Conservation (phyloP, 2,329 filamentous ascomycete species). For the Xylaria sp. region DNA sequence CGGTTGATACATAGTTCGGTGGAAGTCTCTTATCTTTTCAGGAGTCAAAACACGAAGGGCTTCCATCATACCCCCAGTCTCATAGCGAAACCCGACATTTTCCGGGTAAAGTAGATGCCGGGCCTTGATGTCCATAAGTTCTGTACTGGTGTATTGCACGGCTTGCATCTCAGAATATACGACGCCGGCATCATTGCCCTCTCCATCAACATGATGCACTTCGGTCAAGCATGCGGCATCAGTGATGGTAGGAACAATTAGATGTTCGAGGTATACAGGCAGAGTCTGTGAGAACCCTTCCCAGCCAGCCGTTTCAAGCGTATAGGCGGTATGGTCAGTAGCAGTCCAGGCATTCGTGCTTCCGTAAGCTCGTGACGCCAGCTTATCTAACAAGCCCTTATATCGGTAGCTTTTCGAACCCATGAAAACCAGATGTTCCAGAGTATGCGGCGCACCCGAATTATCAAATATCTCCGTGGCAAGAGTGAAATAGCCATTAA, state of each 20-base stretch:
- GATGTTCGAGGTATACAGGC: conserved; percentile 93
- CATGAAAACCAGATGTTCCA: conserved; percentile 86
- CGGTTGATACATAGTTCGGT: conserved; percentile 96
- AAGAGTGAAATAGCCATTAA: conserved; percentile 91
- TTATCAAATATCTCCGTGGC: conserved; percentile 98
- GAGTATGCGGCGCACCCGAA: conserved; percentile 86
- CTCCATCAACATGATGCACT: conserved; percentile 92
- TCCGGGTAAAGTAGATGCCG: conserved; percentile 85
- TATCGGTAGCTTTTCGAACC: conserved; percentile 93
- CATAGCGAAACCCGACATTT: conserved; percentile 90
- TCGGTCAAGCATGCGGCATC: conserved; percentile 94
- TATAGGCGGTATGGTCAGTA: conserved; percentile 95
- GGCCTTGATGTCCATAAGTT: conserved; percentile 86
- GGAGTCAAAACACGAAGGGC: conserved; percentile 84
- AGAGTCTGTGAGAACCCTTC: conserved; percentile 94
- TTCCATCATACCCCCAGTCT: conserved; percentile 98
- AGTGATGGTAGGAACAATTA: conserved; percentile 88
- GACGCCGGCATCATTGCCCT: conserved; percentile 93
- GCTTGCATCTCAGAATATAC: conserved; percentile 99
- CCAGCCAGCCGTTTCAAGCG: conserved; percentile 93
- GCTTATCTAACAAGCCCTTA: conserved; percentile 92
- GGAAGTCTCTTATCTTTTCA: conserved; percentile 91
- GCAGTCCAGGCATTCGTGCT: conserved; percentile 97
- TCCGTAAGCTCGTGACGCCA: conserved; percentile 92
- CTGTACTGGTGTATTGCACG: conserved; percentile 80